Conservation (phyloP, 192 early-diverging fungal genomes). For the Allomyces macrogynus region DNA sequence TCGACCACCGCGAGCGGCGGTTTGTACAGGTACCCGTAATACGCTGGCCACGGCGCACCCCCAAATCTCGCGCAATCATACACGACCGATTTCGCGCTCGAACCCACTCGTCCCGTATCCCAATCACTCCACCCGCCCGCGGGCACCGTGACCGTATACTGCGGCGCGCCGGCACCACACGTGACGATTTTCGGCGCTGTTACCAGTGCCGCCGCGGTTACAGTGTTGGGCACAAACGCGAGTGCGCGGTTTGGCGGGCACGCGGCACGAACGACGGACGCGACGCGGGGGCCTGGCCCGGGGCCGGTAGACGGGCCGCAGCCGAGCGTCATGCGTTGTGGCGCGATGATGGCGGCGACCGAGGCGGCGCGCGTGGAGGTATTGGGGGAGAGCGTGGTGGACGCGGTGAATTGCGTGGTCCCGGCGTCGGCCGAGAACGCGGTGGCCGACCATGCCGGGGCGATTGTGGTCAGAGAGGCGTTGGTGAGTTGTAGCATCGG, state of each 20-base stretch:
- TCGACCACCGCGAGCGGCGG: background rate
- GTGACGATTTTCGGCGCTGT: too few species aligned
- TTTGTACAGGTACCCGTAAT: background rate
- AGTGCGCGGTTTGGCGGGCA: background rate
- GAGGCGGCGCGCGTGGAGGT: too few species aligned
- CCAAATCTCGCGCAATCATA: background rate
- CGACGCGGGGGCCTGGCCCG: too few species aligned
- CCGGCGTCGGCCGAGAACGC: too few species aligned
- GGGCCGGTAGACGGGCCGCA: too few species aligned
- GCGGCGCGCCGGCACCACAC: background rate
- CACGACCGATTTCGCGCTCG: background rate
- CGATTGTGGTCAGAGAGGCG: too few species aligned
- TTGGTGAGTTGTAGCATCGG: too few species aligned
- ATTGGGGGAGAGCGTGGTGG: too few species aligned
- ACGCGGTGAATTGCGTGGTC: too few species aligned
- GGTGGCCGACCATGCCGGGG: too few species aligned
- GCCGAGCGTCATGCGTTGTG: too few species aligned
- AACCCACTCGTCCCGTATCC: background rate
- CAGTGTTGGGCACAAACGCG: background rate
- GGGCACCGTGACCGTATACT: background rate
- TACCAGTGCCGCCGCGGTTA: background rate
- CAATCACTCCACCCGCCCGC: background rate
- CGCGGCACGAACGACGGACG: background rate
- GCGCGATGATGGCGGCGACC: too few species aligned
- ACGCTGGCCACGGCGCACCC: background rate